A percentile compares a stretch with the other conserved stretches of the same genome.
Conservation (phyloP, 371 early-diverging fungal species). For the Circinella umbellata region DNA sequence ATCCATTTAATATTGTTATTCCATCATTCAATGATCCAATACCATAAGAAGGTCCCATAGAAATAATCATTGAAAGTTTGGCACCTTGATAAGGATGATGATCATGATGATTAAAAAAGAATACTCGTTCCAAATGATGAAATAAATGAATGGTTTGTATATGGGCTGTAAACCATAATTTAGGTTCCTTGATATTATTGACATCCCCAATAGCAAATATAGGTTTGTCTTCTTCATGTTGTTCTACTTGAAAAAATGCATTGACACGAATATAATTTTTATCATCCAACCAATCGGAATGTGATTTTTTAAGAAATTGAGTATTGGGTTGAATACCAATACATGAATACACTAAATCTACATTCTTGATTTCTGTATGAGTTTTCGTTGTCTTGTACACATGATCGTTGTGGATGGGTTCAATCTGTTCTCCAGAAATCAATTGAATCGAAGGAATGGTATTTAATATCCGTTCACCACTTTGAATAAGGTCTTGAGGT, state of each 20-base stretch:
- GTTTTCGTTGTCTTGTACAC: constrained; percentile 36
- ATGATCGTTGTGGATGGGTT: constrained; percentile 7
- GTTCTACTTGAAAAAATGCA: constrained; percentile 24
- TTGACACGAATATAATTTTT: constrained; percentile 33
- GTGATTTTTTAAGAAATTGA: constrained; percentile 24
- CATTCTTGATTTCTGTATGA: constrained; percentile 17
- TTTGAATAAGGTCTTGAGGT: constrained; percentile 23
- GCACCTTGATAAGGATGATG: constrained; percentile 26
- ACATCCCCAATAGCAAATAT: constrained; percentile 46
- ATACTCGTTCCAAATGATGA: constrained; percentile 19
- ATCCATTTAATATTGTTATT: constrained; percentile 22
- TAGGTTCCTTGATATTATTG: constrained; percentile 36
- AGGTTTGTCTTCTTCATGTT: not conserved
- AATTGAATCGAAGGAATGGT: constrained; percentile 14
- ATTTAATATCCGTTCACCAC: constrained; percentile 28
- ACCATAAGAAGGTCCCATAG: constrained; percentile 35
- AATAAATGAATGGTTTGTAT: constrained; percentile 46
- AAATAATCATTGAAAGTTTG: constrained; percentile 31
- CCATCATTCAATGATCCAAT: constrained; percentile 29
- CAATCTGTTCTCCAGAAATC: constrained; percentile 31
- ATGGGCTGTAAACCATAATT: constrained; percentile 48
- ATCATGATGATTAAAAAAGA: not conserved
- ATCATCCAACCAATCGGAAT: constrained; percentile 30
- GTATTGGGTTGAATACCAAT: constrained; percentile 41
- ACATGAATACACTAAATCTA: constrained; percentile 36